phyloP scores from a whole-genome alignment of 2,329 filamentous ascomycete genomes.

The Rutstroemia sp. region DNA sequence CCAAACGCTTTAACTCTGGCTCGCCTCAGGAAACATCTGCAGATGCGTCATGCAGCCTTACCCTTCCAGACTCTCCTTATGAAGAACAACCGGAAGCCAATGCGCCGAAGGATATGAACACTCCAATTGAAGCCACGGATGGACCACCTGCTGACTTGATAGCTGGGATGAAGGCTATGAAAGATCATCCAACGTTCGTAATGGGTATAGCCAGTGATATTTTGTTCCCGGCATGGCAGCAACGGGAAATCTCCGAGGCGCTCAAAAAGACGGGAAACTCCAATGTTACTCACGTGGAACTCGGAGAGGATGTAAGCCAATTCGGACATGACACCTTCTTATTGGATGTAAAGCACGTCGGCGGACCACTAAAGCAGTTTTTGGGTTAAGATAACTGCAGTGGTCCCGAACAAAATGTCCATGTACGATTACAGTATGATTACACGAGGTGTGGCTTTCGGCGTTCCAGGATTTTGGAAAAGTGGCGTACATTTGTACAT shows the following conservation, averaged over 20 bases:
- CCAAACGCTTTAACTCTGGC: constrained; percentile 45
- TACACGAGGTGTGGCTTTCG: constrained; percentile 1
- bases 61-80: constrained; percentile 76
- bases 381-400: constrained; percentile 38
- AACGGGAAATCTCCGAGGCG: constrained; percentile 84
- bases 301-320: constrained; percentile 87
- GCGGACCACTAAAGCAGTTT: constrained; percentile 74
- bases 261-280: constrained; percentile 70
- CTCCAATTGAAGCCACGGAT: constrained; percentile 32
- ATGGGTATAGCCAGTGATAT: constrained; percentile 96
- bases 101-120: constrained; percentile 32
- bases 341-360: constrained; percentile 85
- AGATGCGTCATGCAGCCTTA: constrained; percentile 62
- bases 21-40: constrained; percentile 25
- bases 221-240: constrained; percentile 95
- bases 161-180: constrained; percentile 61
- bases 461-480: constrained; percentile 5
- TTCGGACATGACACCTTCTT: constrained; percentile 98
- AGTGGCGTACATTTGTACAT: not conserved
- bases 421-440: constrained; percentile 1
- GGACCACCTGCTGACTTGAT: constrained; percentile 74
- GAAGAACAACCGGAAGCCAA: constrained; percentile 62
- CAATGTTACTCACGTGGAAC: constrained; percentile 77
- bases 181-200: constrained; percentile 74
- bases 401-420: not conserved